phyloP scores from a whole-genome alignment of 2,329 filamentous ascomycete genomes.

The Fusarium citri region DNA sequence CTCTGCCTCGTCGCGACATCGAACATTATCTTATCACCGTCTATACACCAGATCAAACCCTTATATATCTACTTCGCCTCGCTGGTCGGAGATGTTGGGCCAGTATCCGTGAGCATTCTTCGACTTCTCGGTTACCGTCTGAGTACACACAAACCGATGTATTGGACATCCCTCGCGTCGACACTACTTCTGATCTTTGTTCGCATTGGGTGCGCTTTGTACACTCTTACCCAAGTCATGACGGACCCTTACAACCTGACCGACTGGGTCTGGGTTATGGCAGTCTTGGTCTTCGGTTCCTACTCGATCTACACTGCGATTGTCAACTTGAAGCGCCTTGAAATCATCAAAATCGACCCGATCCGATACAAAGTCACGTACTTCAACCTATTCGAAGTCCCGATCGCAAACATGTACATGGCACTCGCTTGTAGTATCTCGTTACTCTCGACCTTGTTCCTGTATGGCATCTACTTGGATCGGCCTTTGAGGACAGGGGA shows the following conservation, averaged over 20 bases:
- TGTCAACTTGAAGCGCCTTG: constrained; percentile 35
- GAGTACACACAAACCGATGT: constrained; percentile 31
- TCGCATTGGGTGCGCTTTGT: constrained; percentile 35
- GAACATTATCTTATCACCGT: constrained; percentile 39
- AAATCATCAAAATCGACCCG: constrained; percentile 24
- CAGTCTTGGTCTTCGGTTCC: constrained; percentile 37
- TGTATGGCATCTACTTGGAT: constrained; percentile 37
- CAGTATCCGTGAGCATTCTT: constrained; percentile 36
- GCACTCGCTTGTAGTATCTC: constrained; percentile 27
- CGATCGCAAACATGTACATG: constrained; percentile 34
- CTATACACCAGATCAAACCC: constrained; percentile 43
- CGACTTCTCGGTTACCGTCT: constrained; percentile 31
- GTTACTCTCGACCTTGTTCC: constrained; percentile 29
- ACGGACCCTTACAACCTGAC: constrained; percentile 32
- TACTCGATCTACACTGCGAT: constrained; percentile 34
- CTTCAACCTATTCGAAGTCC: constrained; percentile 14
- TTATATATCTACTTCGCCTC: constrained; percentile 44
- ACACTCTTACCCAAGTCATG: constrained; percentile 32
- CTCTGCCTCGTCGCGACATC: constrained; percentile 38
- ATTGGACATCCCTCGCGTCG: constrained; percentile 22
- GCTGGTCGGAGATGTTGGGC: constrained; percentile 42
- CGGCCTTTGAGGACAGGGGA: constrained; percentile 11
- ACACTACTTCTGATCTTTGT: constrained; percentile 24
- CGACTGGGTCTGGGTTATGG: constrained; percentile 42
- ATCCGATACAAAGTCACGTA: constrained; percentile 16